These are phyloP conservation scores for Conoideocrella luteorostrata DNA, from an alignment of 2,329 filamentous ascomycete genomes.

Conservation along the genomic window DNA sequence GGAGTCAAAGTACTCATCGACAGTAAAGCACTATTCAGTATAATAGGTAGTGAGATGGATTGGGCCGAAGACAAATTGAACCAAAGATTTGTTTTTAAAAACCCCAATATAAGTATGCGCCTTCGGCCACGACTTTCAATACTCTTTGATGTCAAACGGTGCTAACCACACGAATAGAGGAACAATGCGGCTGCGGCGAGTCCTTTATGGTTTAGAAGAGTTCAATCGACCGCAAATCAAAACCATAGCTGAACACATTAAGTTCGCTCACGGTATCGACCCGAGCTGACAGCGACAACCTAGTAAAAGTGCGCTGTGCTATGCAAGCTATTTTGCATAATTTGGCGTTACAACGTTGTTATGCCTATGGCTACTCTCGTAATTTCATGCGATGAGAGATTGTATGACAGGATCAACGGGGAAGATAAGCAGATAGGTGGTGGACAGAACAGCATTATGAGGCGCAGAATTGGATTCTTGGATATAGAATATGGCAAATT, in stretches of 20 bases:
- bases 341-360: no score
- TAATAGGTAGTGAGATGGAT: constrained; percentile 98
- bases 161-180: constrained; percentile 53
- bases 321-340: no score
- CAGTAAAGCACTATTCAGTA: constrained; percentile 94
- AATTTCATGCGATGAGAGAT: no score
- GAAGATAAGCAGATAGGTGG: background rate
- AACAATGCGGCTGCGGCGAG: constrained; percentile 92
- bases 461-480: constrained; percentile 3
- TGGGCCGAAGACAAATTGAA: constrained; percentile 96
- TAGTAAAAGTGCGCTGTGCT: no score
- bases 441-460: constrained; percentile 2
- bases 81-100: constrained; percentile 87
- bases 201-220: constrained; percentile 72
- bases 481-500: background rate
- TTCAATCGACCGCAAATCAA: background rate
- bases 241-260: no score
- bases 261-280: no score
- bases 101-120: constrained; percentile 96
- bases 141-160: constrained; percentile 22
- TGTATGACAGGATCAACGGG: no score
- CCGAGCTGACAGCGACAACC: no score
- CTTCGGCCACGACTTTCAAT: background rate
- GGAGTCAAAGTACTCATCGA: constrained; percentile 94
- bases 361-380: no score